Percentiles rank a stretch among this genome's conserved stretches.
These are phyloP conservation scores for Wickerhamiella kurtzmanii DNA, from an alignment of 805 yeast genomes.

Conservation along the genomic window DNA sequence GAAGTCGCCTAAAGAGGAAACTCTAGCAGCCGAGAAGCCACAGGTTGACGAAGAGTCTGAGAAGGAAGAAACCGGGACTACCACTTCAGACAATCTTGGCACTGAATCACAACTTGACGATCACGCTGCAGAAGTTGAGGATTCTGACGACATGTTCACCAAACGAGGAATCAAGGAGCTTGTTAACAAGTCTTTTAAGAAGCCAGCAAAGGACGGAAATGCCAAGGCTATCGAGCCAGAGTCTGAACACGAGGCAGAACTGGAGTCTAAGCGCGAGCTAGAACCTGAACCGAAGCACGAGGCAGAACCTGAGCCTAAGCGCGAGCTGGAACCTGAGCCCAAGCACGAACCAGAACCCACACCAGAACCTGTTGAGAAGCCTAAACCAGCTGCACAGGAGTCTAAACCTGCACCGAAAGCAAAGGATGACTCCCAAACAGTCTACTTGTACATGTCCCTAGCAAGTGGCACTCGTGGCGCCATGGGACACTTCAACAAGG, in stretches of 20 bases:
- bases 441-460: constrained; percentile 64
- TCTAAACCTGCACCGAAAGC: not conserved
- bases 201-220: not conserved
- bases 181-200: not conserved
- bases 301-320: not conserved
- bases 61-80: no score
- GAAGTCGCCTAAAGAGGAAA: not conserved
- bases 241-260: not conserved
- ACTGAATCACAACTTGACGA: no score
- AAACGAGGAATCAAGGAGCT: not conserved
- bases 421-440: constrained; percentile 19
- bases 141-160: not conserved
- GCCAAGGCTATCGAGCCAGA: not conserved
- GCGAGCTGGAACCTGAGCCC: not conserved
- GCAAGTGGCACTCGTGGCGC: constrained; percentile 72
- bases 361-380: not conserved
- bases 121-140: not conserved
- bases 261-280: not conserved
- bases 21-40: not conserved
- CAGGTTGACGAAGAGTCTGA: not conserved
- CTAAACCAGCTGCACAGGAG: constrained; percentile 1
- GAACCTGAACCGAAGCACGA: no score
- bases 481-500: constrained; percentile 57
- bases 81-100: no score
- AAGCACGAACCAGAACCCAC: no score